Evolutionary conservation across 495 filamentous ascomycete genomes (phyloP).

Genomic region (Lineolata rhizophorae): DNA sequence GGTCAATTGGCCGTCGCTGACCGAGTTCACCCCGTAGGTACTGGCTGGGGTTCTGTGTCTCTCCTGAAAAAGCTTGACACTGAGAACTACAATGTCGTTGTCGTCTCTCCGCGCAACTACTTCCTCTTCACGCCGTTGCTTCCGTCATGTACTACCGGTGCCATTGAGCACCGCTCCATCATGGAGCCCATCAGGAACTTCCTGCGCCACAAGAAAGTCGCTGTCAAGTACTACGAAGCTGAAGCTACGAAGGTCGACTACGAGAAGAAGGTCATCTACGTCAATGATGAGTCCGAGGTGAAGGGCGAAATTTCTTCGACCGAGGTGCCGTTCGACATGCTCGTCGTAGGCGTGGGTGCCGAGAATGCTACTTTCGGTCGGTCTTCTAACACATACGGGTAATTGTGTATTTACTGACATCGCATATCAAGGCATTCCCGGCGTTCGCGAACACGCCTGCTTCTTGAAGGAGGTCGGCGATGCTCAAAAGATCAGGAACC

Average conservation of each 20-base stretch:
- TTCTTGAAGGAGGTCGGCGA: conserved; percentile 97
- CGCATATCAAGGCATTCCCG: conserved; percentile 48
- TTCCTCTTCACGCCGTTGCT: conserved; percentile 98
- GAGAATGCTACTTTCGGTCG: conserved; percentile 95
- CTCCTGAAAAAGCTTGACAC: conserved; percentile 97
- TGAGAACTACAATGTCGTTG: conserved; percentile 93
- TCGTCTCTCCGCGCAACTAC: conserved; percentile 93
- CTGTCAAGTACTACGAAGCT: conserved; percentile 93
- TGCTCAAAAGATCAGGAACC: conserved; percentile 85
- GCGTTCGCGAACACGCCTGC: conserved; percentile 85
- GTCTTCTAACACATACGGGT: conserved; percentile 7
- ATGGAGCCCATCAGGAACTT: conserved; percentile 98
- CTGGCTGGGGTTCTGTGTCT: conserved; percentile 91
- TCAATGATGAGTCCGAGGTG: conserved; percentile 83
- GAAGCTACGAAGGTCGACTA: conserved; percentile 94
- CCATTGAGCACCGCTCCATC: conserved; percentile 95
- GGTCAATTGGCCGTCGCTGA: conserved; percentile 2
- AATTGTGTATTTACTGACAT: too few species aligned
- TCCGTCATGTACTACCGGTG: conserved; percentile 88
- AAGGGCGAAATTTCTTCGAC: conserved; percentile 65
- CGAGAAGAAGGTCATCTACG: conserved; percentile 64
- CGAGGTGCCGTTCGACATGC: conserved; percentile 93
- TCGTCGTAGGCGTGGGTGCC: conserved; percentile 88
- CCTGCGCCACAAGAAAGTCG: conserved; percentile 71
- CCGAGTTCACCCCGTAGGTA: conserved; percentile 29